Conservation (phyloP, 768 basidiomycete species). For the Phaffia australis region DNA sequence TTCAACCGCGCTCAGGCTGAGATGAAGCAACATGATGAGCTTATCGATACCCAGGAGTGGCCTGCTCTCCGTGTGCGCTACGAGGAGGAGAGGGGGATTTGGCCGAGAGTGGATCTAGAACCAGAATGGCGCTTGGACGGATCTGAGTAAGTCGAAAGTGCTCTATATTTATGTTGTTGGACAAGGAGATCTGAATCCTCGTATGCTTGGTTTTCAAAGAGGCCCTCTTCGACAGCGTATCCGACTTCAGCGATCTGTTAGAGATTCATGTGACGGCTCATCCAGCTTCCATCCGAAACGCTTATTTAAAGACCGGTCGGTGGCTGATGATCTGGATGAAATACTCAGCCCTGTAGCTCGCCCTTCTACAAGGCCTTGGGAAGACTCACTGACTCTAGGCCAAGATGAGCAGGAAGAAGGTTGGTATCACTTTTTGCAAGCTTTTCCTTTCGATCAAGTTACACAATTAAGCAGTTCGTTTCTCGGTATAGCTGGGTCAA, state of each 20-base stretch:
- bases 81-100: conserved; percentile 68
- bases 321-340: conserved; percentile 33
- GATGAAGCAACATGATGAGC: conserved; percentile 12
- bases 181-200: too few relatives aligned
- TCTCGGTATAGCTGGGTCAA: neutral
- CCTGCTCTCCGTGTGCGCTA: conserved; percentile 49
- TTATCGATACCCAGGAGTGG: conserved; percentile 31
- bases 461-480: conserved; percentile 23
- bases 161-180: too few relatives aligned
- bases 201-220: too few relatives aligned
- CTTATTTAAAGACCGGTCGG: conserved; percentile 33
- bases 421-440: too few relatives aligned
- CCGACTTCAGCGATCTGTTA: conserved; percentile 19
- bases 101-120: conserved; percentile 50
- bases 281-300: conserved; percentile 23
- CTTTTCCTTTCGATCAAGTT: conserved; percentile 22
- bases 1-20: conserved; percentile 11
- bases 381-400: conserved; percentile 36
- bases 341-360: conserved; percentile 30
- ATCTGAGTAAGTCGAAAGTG: conserved; percentile 55
- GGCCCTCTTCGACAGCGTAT: conserved; percentile 15
- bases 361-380: conserved; percentile 31
- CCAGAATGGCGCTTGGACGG: conserved; percentile 72
- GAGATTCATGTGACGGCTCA: conserved; percentile 15
- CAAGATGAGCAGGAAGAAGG: conserved; percentile 24